Evolutionary conservation across 1,284 basidiomycete genomes (phyloP).

Genomic region (Malassezia furfur): DNA sequence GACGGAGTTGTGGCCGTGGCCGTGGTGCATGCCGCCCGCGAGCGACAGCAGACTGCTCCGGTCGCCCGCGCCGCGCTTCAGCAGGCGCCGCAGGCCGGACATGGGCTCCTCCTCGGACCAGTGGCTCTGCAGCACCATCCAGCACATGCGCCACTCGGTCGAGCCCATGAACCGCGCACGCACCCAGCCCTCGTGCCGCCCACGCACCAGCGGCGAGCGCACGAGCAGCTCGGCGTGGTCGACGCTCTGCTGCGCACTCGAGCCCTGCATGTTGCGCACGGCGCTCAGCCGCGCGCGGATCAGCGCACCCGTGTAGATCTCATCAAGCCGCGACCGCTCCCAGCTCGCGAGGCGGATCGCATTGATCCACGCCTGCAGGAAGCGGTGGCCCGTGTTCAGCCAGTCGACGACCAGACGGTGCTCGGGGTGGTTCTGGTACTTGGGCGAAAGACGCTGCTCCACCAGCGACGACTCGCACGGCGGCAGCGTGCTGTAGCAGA

Average conservation of each 20-base stretch:
- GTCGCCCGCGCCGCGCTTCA: conserved; percentile 23
- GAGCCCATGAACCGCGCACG: conserved; percentile 82
- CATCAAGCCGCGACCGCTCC: conserved; percentile 90
- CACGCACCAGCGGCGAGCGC: conserved; percentile 50
- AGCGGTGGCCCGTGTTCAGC: conserved; percentile 35
- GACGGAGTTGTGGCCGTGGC: background rate
- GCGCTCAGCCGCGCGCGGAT: conserved; percentile 53
- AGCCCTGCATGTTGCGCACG: conserved; percentile 21
- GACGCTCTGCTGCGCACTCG: conserved; percentile 11
- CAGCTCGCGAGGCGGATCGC: conserved; percentile 82
- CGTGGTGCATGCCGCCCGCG: conserved; percentile 7
- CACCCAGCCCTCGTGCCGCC: conserved; percentile 84
- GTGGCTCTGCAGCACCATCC: conserved; percentile 61
- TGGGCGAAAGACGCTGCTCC: conserved; percentile 28
- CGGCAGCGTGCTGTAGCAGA: conserved; percentile 52
- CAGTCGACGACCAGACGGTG: conserved; percentile 40
- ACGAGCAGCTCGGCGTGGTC: conserved; percentile 10
- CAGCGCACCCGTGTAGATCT: conserved; percentile 92
- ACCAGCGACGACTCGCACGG: conserved; percentile 33
- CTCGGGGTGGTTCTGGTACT: conserved; percentile 30
- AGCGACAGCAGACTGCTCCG: conserved; percentile 30
- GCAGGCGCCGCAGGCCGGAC: conserved; percentile 29
- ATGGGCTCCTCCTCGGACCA: conserved; percentile 27
- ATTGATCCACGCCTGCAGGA: conserved; percentile 62
- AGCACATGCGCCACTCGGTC: conserved; percentile 88